Evolutionary conservation across 1,284 basidiomycete genomes (phyloP).

Genomic region (Meira nashicola): DNA sequence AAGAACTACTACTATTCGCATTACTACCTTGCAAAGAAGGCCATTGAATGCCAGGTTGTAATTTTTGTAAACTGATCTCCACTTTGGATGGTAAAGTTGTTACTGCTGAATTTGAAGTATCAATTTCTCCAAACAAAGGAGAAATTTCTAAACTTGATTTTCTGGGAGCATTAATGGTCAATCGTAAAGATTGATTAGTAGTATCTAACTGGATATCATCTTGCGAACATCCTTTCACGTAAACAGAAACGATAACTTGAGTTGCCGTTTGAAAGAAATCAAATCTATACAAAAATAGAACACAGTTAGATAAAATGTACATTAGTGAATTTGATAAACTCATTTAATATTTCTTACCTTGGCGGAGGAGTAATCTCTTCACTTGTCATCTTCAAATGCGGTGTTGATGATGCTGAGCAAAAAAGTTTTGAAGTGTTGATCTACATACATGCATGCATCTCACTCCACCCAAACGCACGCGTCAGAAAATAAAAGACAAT

Average conservation of each 20-base stretch:
- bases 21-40: constrained; percentile 9
- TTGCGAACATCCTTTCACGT: constrained; percentile 31
- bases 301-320: too few relatives aligned
- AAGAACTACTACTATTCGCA: neutral
- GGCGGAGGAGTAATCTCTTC: too few relatives aligned
- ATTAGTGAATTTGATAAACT: too few relatives aligned
- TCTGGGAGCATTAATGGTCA: neutral
- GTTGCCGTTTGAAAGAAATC: constrained; percentile 52
- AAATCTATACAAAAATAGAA: constrained; percentile 19
- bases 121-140: constrained; percentile 26
- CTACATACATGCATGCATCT: too few relatives aligned
- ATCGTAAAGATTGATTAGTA: neutral
- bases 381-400: too few relatives aligned
- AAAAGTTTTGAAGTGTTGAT: too few relatives aligned
- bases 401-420: too few relatives aligned
- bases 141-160: constrained; percentile 18
- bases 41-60: constrained; percentile 27
- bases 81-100: constrained; percentile 37
- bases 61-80: constrained; percentile 40
- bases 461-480: too few relatives aligned
- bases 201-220: constrained; percentile 26
- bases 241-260: constrained; percentile 40
- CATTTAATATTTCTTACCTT: too few relatives aligned
- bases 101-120: constrained; percentile 19
- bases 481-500: too few relatives aligned